Percentiles rank a stretch among this genome's conserved stretches.
Conservation (phyloP, 1,139 yeast genomes). For the Pichia sp. region DNA sequence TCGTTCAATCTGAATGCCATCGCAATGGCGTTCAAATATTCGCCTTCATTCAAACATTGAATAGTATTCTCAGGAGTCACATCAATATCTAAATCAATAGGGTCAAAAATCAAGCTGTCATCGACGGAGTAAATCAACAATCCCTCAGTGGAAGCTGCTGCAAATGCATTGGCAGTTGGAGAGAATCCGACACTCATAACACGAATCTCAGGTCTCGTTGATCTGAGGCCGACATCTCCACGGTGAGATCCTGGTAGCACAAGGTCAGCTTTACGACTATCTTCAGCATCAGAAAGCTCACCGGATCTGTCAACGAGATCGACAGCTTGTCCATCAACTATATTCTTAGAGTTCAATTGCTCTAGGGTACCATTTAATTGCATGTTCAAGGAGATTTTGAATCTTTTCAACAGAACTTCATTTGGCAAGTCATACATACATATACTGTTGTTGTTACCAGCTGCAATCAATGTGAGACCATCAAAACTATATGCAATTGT, state of each 20-base stretch:
- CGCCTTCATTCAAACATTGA: constrained; percentile 57
- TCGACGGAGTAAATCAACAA: constrained; percentile 76
- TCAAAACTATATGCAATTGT: constrained; percentile 83
- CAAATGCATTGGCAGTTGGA: constrained; percentile 87
- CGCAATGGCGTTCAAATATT: constrained; percentile 72
- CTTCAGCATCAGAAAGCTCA: constrained; percentile 80
- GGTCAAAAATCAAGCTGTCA: constrained; percentile 73
- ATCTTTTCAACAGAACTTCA: constrained; percentile 76
- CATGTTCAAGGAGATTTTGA: constrained; percentile 84
- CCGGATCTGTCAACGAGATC: constrained; percentile 81
- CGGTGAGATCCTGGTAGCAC: constrained; percentile 83
- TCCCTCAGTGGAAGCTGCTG: constrained; percentile 96
- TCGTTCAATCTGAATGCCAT: constrained; percentile 96
- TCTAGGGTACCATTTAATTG: constrained; percentile 83
- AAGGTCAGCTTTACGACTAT: constrained; percentile 52
- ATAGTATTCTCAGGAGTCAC: constrained; percentile 75
- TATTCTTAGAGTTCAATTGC: constrained; percentile 65
- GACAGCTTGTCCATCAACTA: constrained; percentile 85
- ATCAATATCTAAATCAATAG: constrained; percentile 90
- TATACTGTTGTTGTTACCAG: constrained; percentile 86
- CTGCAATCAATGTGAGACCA: constrained; percentile 82
- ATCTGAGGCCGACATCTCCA: constrained; percentile 82
- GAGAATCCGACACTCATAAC: constrained; percentile 75
- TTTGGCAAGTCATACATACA: constrained; percentile 86
- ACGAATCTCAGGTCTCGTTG: constrained; percentile 71